Conservation (phyloP, 345 rosid species). For the Eucalyptus fibrosa region DNA sequence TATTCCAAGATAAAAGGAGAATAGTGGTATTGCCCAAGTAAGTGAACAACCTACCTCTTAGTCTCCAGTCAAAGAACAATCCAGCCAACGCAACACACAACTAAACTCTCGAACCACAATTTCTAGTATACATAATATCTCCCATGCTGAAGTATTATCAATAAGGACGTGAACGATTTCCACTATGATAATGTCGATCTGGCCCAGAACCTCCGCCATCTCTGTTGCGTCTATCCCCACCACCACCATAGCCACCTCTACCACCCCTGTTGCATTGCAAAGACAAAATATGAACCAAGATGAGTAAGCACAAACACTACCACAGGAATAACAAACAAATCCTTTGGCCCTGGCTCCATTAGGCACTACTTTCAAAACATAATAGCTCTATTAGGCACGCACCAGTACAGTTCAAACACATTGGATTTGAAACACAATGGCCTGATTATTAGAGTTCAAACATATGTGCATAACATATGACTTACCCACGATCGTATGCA, state of each 20-base stretch:
- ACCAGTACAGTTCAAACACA: not conserved
- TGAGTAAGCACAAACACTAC: not conserved
- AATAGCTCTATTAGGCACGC: not conserved
- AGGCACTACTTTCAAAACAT: not conserved
- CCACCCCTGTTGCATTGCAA: constrained; percentile 45
- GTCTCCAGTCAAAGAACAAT: constrained; percentile 61
- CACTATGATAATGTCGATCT: constrained; percentile 75
- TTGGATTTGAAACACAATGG: not conserved
- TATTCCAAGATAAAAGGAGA: constrained; percentile 15
- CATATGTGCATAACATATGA: not conserved
- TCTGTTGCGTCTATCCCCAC: constrained; percentile 79
- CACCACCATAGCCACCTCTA: constrained; percentile 76
- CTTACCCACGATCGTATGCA: constrained; percentile 55
- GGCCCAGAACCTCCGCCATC: constrained; percentile 80
- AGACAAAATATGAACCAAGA: not conserved
- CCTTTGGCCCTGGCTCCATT: not conserved
- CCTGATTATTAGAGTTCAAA: not conserved
- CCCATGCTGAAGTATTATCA: constrained; percentile 23
- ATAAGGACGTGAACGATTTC: constrained; percentile 91
- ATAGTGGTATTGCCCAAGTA: constrained; percentile 29
- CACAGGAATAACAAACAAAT: not conserved
- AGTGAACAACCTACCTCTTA: constrained; percentile 67
- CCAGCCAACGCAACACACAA: constrained; percentile 28
- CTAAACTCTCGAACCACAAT: constrained; percentile 29
- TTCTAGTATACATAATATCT: constrained; percentile 45